A percentile compares a stretch with the other conserved stretches of the same genome.
These are phyloP conservation scores for Yamadazyma membranifaciens DNA, from an alignment of 1,139 yeast species.

Conservation along the genomic window DNA sequence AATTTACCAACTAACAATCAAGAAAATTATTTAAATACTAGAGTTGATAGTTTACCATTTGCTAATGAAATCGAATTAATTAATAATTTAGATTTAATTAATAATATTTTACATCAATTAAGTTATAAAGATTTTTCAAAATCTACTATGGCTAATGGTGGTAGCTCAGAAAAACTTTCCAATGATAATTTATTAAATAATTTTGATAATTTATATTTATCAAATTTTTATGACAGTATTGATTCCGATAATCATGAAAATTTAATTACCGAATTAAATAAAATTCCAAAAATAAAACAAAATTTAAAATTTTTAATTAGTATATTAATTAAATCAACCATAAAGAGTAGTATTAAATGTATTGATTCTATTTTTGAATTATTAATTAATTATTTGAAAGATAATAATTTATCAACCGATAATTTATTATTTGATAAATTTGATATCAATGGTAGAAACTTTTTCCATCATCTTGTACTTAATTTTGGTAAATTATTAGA, in stretches of 20 bases:
- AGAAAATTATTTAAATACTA: constrained; percentile 62
- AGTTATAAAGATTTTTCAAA: constrained; percentile 21
- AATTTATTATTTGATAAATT: constrained; percentile 51
- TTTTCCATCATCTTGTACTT: constrained; percentile 80
- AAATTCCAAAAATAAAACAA: constrained; percentile 16
- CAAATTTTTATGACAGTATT: constrained; percentile 31
- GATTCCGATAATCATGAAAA: constrained; percentile 43
- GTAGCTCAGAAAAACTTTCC: background rate
- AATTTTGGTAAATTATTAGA: constrained; percentile 59
- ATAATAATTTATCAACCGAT: constrained; percentile 17
- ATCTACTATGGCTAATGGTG: background rate
- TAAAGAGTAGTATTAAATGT: constrained; percentile 49
- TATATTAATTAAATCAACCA: constrained; percentile 63
- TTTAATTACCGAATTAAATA: constrained; percentile 37
- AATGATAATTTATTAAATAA: constrained; percentile 16
- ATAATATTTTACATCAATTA: constrained; percentile 47
- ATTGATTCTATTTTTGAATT: constrained; percentile 51
- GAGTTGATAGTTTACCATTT: constrained; percentile 75
- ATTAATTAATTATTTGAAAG: constrained; percentile 17
- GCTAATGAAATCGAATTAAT: constrained; percentile 66
- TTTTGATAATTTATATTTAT: constrained; percentile 30
- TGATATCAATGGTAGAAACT: constrained; percentile 80
- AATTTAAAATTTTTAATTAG: constrained; percentile 48
- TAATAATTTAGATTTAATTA: constrained; percentile 53
- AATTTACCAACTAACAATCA: constrained; percentile 60